phyloP scores from a whole-genome alignment of 257 asterid species.

The Solanum sparsipilum region DNA sequence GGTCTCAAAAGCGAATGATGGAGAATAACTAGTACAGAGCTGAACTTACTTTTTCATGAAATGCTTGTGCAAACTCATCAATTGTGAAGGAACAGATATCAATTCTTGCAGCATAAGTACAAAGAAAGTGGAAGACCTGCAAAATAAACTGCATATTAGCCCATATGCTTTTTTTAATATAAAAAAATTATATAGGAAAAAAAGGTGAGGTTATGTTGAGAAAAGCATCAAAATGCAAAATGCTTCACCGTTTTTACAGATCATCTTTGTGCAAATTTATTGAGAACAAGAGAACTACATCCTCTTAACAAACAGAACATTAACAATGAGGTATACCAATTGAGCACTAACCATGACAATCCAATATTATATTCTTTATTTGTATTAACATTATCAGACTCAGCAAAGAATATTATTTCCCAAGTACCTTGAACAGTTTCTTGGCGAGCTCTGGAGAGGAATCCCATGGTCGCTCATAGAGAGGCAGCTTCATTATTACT shows the following conservation, averaged over 20 bases:
- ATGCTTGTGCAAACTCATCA: slow-evolving; percentile 76
- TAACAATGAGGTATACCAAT: not conserved
- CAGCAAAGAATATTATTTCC: slow-evolving; percentile 1
- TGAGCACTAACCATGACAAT: not conserved
- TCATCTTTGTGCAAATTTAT: not conserved
- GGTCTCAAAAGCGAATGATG: not conserved
- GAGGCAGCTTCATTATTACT: slow-evolving; percentile 72
- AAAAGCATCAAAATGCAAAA: not conserved
- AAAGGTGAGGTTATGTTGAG: not conserved
- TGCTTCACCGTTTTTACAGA: not conserved
- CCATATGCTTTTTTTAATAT: not conserved
- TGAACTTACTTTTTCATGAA: slow-evolving; percentile 70
- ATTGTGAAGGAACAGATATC: slow-evolving; percentile 57
- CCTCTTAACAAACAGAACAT: not conserved
- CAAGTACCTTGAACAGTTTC: slow-evolving; percentile 85
- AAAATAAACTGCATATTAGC: not conserved
- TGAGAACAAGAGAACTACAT: not conserved
- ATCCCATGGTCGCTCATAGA: slow-evolving; percentile 75
- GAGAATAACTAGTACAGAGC: slow-evolving; percentile 1
- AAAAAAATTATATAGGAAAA: not conserved
- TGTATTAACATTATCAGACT: not conserved
- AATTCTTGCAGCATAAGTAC: slow-evolving; percentile 57
- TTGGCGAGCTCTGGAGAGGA: slow-evolving; percentile 72
- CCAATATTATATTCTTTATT: not conserved
- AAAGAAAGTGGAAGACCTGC: slow-evolving; percentile 84